These are phyloP conservation scores for Nakaseomyces nivariensis DNA, from an alignment of 1,139 yeast genomes.

Conservation along the genomic window DNA sequence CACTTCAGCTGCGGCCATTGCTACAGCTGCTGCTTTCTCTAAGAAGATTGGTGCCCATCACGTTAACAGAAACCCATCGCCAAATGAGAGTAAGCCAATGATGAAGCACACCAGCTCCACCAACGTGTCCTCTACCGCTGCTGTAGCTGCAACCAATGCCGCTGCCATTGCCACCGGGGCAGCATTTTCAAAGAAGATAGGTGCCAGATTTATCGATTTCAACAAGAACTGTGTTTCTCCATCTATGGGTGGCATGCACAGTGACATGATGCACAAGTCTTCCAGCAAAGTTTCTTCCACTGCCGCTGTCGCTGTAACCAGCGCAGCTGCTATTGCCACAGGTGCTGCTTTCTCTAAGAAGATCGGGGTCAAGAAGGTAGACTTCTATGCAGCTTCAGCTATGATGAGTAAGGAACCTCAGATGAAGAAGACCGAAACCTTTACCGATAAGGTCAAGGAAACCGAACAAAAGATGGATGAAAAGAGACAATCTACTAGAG, in stretches of 20 bases:
- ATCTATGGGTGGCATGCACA: neutral
- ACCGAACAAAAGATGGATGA: neutral
- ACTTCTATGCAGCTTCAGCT: neutral
- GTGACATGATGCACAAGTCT: neutral
- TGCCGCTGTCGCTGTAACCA: constrained; percentile 1
- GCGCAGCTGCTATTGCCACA: neutral
- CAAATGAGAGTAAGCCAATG: neutral
- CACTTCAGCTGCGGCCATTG: neutral
- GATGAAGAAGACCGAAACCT: neutral
- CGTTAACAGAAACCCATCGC: neutral
- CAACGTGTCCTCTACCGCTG: neutral
- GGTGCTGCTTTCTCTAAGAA: neutral
- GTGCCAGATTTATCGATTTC: neutral
- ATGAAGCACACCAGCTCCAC: neutral
- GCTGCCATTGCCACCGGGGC: neutral
- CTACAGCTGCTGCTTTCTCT: neutral
- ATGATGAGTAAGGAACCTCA: neutral
- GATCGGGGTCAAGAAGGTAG: neutral
- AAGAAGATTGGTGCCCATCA: neutral
- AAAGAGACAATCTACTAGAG: neutral
- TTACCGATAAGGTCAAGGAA: neutral
- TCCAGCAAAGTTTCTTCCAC: neutral
- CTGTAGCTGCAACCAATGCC: neutral
- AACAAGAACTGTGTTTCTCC: neutral
- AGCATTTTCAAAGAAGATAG: neutral